phyloP scores from a whole-genome alignment of 2,329 filamentous ascomycete genomes.

The Westerdykella ornata region DNA sequence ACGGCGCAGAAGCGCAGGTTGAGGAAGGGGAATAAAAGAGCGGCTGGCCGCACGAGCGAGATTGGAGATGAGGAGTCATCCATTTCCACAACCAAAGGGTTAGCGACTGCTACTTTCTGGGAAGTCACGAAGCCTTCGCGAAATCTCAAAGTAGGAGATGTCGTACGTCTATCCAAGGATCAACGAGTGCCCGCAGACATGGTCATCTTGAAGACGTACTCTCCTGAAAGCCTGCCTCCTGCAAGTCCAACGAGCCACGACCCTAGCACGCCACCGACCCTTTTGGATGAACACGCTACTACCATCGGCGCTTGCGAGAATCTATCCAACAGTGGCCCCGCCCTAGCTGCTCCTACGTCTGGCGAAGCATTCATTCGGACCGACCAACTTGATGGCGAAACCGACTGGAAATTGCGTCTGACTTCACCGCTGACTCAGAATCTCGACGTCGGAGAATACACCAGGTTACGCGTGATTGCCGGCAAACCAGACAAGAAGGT shows the following conservation, averaged over 20 bases:
- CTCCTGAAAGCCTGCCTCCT: conserved; percentile 24
- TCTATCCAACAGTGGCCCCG: conserved; percentile 11
- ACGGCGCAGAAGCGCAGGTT: conserved; percentile 27
- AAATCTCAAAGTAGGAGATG: conserved; percentile 88
- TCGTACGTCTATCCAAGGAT: conserved; percentile 87
- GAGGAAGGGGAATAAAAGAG: conserved; percentile 27
- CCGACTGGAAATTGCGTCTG: conserved; percentile 93
- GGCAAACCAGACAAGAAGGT: conserved; percentile 90
- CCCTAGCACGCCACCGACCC: conserved; percentile 7
- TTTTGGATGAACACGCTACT: conserved; percentile 12
- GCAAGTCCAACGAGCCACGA: conserved; percentile 4
- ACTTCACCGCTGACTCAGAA: conserved; percentile 79
- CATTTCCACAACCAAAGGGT: conserved; percentile 33
- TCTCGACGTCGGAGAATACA: conserved; percentile 65
- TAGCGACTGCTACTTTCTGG: conserved; percentile 47
- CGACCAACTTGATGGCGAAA: conserved; percentile 95
- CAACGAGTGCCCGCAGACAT: conserved; percentile 93
- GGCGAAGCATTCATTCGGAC: conserved; percentile 96
- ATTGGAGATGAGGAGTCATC: conserved; percentile 62
- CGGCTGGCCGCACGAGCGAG: conserved; percentile 51
- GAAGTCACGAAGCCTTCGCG: conserved; percentile 76
- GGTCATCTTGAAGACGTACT: conserved; percentile 77
- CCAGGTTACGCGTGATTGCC: conserved; percentile 62
- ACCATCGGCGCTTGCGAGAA: conserved; percentile 3
- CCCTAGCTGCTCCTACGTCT: conserved; percentile 36